Conservation (phyloP, 441 rosid species). For the Brassica balearica region DNA sequence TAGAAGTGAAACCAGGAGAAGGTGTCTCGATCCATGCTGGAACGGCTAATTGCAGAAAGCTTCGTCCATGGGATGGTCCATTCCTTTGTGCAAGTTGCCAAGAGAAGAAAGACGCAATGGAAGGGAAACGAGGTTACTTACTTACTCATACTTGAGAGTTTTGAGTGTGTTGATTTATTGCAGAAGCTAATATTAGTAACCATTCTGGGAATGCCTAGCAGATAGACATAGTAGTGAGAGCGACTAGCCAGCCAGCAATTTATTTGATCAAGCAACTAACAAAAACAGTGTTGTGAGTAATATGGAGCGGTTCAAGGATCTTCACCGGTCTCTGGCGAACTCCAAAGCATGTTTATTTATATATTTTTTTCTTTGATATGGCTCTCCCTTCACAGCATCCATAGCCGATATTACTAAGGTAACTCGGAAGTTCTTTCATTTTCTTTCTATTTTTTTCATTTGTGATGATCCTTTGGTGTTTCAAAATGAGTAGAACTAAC, state of each 20-base stretch:
- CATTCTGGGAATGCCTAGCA: constrained; percentile 39
- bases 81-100: constrained; percentile 97
- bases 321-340: constrained; percentile 12
- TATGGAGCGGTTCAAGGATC: constrained; percentile 22
- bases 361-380: constrained; percentile 25
- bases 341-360: constrained; percentile 24
- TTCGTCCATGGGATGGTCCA: constrained; percentile 99
- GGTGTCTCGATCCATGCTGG: constrained; percentile 90
- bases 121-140: constrained; percentile 84
- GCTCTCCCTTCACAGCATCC: constrained; percentile 7
- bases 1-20: constrained; percentile 95
- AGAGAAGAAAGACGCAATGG: constrained; percentile 98
- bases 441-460: neutral
- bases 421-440: neutral
- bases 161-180: neutral
- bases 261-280: constrained; percentile 40
- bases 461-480: constrained; percentile 26
- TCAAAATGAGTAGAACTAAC: constrained; percentile 36
- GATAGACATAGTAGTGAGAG: constrained; percentile 85
- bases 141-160: neutral
- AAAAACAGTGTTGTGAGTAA: constrained; percentile 12
- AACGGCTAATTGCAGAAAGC: constrained; percentile 57
- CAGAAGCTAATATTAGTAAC: constrained; percentile 22
- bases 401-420: neutral
- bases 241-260: constrained; percentile 60